A percentile compares a stretch with the other conserved stretches of the same genome.
These are phyloP conservation scores for Mangifera indica DNA, from an alignment of 345 rosid genomes.

Conservation along the genomic window DNA sequence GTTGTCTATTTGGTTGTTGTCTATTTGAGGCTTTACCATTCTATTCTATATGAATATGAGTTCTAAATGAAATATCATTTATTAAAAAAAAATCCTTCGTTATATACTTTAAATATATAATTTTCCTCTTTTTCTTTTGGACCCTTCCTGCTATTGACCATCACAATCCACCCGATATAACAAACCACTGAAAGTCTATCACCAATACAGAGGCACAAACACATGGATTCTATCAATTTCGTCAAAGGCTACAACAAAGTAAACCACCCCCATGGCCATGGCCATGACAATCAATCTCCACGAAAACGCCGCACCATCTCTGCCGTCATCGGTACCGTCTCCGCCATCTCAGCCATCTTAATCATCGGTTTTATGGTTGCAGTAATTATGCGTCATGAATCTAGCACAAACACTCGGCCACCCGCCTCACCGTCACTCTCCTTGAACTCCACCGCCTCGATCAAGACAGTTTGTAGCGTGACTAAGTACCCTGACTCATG, in stretches of 20 bases:
- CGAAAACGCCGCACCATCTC: slow-evolving; percentile 29
- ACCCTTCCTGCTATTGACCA: background rate
- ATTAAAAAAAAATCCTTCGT: too few species aligned
- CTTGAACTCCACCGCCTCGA: slow-evolving; percentile 26
- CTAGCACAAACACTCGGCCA: slow-evolving; percentile 14
- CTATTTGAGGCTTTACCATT: background rate
- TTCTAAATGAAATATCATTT: background rate
- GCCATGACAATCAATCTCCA: slow-evolving; percentile 35
- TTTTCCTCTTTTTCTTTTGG: too few species aligned
- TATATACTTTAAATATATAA: too few species aligned
- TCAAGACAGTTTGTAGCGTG: slow-evolving; percentile 53
- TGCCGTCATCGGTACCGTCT: slow-evolving; percentile 42
- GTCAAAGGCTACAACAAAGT: slow-evolving; percentile 75
- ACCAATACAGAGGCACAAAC: background rate
- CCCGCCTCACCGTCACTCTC: slow-evolving; percentile 20
- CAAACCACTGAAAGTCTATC: too few species aligned
- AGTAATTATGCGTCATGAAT: slow-evolving; percentile 32
- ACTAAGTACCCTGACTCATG: slow-evolving; percentile 67
- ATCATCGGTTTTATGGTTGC: slow-evolving; percentile 36
- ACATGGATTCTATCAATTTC: slow-evolving; percentile 60
- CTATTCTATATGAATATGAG: background rate
- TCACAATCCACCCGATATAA: background rate
- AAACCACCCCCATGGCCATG: slow-evolving; percentile 30
- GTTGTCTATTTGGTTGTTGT: background rate
- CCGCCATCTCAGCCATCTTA: slow-evolving; percentile 45